These are phyloP conservation scores for Pseudogymnoascus sp. DNA, from an alignment of 2,329 filamentous ascomycete genomes.

Conservation along the genomic window DNA sequence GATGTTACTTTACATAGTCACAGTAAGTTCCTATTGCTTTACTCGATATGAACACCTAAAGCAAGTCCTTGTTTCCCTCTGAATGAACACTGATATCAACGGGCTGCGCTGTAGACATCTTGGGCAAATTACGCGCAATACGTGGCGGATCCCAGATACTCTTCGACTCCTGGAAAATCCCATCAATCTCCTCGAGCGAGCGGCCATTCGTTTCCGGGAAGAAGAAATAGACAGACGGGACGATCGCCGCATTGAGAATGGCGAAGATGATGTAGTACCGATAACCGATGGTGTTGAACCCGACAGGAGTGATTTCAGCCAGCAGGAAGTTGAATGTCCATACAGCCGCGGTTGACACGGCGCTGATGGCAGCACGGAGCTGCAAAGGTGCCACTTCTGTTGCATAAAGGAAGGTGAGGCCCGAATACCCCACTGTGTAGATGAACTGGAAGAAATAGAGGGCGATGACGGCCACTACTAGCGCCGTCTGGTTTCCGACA, in stretches of 20 bases:
- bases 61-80: too few relatives aligned
- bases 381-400: constrained; percentile 13
- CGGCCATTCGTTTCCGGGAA: constrained; percentile 17
- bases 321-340: constrained; percentile 16
- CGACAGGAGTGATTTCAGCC: constrained; percentile 13
- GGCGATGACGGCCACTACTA: constrained; percentile 39
- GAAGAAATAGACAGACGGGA: constrained; percentile 14
- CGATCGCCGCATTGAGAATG: not conserved
- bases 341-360: constrained; percentile 10
- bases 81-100: too few relatives aligned
- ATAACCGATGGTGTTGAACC: constrained; percentile 11
- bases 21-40: too few relatives aligned
- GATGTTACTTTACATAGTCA: too few relatives aligned
- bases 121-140: constrained; percentile 14
- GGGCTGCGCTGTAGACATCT: too few relatives aligned
- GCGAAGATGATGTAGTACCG: constrained; percentile 16
- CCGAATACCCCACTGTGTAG: constrained; percentile 17
- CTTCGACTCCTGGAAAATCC: constrained; percentile 15
- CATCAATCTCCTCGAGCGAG: constrained; percentile 16
- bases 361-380: constrained; percentile 9
- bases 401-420: constrained; percentile 13
- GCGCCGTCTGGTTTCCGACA: constrained; percentile 31
- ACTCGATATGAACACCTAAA: too few relatives aligned
- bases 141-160: constrained; percentile 16
- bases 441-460: constrained; percentile 54